Evolutionary conservation across 192 early-diverging fungal genomes (phyloP), one percentile per base, ranked within the genome.

Genomic region (Podila epigama): DNA sequence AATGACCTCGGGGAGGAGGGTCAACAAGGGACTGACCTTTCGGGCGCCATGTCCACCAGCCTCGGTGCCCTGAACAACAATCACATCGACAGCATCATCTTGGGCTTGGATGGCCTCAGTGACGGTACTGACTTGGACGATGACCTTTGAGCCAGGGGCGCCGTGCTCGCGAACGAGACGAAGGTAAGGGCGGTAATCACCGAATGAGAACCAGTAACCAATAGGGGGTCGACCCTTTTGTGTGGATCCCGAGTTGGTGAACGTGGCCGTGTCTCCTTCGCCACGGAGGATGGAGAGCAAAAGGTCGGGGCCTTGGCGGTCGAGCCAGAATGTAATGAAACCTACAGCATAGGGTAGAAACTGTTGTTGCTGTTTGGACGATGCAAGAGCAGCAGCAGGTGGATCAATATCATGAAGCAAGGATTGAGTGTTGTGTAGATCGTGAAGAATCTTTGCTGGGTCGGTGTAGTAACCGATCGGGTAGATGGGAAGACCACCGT

Each of bases 11-110:
- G 82, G 82, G 7, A 81, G 3, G 10, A 83, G 52, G 15, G 75
- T 71, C 62, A 80, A 29, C 27, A 71, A 18, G 20, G 71, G 64
- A 13, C 32, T 40, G 18, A 57, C 51, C 15, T 58, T 42, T 20
- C 65, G 60, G 15, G 63, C 57, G 7, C 83, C 83, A 62, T 85
- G 83, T 25, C 85, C 85, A 5, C 85, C 85, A 2, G 84, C 51
- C 33, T 84, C 85, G 16, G 68, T 75, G 13, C 85, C 85, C 53
- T 86, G 85, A 9, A 81, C 54, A 4, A 86, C 85, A 55, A 86
- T 70, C 7, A 86, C 82, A 52, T 86, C 85, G 18, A 78, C 84
- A 11, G 66, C 56, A 12, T 80, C 36, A 12, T 82, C 20, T 22
- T 77, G 78, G 9, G 81, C 78, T 7, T 61, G 51, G 5, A 84